A percentile compares a stretch with the other conserved stretches of the same genome.
Conservation (phyloP, 345 rosid species). For the Syzygium aromaticum region DNA sequence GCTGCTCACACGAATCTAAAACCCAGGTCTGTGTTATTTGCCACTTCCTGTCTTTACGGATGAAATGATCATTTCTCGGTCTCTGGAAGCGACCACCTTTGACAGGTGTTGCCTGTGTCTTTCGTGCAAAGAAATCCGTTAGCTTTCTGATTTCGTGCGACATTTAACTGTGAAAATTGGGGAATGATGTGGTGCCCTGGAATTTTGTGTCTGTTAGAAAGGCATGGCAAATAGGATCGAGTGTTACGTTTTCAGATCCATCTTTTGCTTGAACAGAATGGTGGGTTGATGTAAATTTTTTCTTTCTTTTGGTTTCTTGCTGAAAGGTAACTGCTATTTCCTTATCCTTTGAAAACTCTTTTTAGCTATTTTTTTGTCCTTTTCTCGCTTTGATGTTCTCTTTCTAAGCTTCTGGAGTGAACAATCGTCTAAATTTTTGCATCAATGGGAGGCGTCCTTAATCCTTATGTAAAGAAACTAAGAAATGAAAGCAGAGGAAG, state of each 20-base stretch:
- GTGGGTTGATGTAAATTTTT: not conserved
- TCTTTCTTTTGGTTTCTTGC: not conserved
- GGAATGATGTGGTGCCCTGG: not conserved
- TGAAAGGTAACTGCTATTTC: not conserved
- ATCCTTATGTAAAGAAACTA: not conserved
- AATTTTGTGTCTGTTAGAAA: not conserved
- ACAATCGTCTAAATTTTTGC: not conserved
- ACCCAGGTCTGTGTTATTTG: constrained; percentile 42
- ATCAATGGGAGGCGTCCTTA: not conserved
- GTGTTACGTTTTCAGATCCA: not conserved
- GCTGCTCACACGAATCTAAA: constrained; percentile 86
- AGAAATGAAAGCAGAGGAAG: not conserved
- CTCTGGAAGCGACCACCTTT: not conserved
- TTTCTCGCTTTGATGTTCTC: not conserved
- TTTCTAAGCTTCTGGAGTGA: not conserved
- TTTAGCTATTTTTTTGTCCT: not conserved
- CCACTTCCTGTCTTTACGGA: not conserved
- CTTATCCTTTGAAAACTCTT: not conserved
- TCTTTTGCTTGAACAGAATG: not conserved
- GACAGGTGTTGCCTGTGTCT: not conserved
- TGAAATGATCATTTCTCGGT: not conserved
- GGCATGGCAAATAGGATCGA: not conserved
- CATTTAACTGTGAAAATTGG: not conserved
- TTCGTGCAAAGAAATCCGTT: not conserved
- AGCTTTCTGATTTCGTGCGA: not conserved